Evolutionary conservation across 2,329 filamentous ascomycete species (phyloP), one percentile per base, ranked within the genome.

Genomic region (Pseudogymnoascus sp.): DNA sequence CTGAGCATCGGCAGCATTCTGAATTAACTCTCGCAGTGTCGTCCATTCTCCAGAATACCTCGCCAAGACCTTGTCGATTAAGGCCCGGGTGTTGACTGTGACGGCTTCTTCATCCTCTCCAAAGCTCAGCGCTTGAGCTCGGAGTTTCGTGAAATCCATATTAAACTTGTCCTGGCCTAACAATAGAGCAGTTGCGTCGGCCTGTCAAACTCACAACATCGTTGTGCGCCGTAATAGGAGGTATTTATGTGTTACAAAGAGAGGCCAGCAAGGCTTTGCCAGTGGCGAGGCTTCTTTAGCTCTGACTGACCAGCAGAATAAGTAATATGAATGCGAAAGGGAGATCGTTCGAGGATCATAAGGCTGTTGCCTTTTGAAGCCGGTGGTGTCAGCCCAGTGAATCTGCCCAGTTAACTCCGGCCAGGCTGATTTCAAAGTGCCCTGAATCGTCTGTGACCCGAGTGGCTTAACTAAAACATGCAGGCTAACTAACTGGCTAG

Each of bases 11-110:
- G 94, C 93, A n/a, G 94, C 94, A 74, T 99, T 99, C 73, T 99
- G 94, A 50, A 99, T 92, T 65, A 99, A 86, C 75, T 99, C 94
- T 79, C 94, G 86, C 16, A 99, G 78, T 7, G 84, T 89, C 5
- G 85, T 92, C 88, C 93, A 97, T 79, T 99, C 95, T 70, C 94
- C 93, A 2, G 92, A 96, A 74, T 99, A 99, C 72, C 94, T 84
- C 8, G 94, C 94, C 60, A 99, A 83, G 10, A 99, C 93, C 76
- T 99, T 99, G 78, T 97, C 95, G 73, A 99, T 99, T 70, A 99
- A 77, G 47, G 94, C 94, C 72, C 95, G 84, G 59, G 94, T 99
- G 73, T 99, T 96, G 72, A 99, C 94, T 0, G 94, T 99, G 63
- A 99, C 94, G 44, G 94, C 94, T 76, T 97, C 94, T 75, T 97